Conservation (phyloP, 345 rosid genomes). For the Lepidium didymum region DNA sequence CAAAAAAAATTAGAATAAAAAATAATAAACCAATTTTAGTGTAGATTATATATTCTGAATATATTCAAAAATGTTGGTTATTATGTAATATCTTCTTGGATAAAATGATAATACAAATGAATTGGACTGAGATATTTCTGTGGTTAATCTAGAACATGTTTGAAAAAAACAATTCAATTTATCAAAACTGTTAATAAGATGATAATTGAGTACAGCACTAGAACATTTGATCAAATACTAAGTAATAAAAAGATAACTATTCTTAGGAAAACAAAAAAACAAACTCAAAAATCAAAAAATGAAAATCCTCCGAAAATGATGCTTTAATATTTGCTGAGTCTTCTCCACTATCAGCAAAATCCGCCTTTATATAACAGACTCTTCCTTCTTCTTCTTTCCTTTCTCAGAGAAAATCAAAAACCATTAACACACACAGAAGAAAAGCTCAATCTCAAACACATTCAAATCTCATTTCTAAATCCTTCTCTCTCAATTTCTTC, state of each 20-base stretch:
- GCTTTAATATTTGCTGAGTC: background rate
- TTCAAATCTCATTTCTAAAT: background rate
- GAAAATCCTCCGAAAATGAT: background rate
- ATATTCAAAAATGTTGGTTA: no score
- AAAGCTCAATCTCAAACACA: background rate
- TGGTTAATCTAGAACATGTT: no score
- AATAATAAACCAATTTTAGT: no score
- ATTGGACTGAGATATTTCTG: no score
- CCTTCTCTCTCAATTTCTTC: background rate
- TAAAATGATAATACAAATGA: no score
- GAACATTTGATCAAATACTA: no score
- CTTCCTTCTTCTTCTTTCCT: background rate
- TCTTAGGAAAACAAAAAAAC: background rate
- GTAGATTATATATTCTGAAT: no score
- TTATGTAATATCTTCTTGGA: no score
- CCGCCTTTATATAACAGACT: constrained; percentile 13
- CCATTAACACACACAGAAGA: background rate
- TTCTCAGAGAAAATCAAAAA: background rate
- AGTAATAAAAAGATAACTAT: background rate
- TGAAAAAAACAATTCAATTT: no score
- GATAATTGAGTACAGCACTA: no score
- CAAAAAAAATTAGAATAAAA: no score
- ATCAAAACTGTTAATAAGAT: no score
- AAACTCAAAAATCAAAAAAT: background rate
- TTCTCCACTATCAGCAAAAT: background rate